These are phyloP conservation scores for Metroxylon sagu DNA, from an alignment of 176 grass and related monocot species.

Conservation along the genomic window DNA sequence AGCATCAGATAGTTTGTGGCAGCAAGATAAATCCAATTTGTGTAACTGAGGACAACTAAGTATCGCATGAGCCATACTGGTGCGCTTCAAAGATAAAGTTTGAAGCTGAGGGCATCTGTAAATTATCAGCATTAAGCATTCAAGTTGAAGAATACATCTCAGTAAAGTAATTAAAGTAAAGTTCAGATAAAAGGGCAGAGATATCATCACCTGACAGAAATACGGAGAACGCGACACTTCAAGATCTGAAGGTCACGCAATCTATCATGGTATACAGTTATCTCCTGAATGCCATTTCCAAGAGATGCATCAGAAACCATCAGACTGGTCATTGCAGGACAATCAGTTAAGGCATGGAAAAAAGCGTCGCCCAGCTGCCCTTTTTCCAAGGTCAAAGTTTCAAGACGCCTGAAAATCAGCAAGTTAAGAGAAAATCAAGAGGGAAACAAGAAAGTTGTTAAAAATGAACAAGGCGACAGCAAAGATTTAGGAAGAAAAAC, in stretches of 20 bases:
- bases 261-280: conserved; percentile 73
- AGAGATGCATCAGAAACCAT: conserved; percentile 69
- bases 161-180: neutral
- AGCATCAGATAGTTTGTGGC: conserved; percentile 89
- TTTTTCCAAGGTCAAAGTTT: conserved; percentile 59
- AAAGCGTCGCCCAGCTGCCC: conserved; percentile 68
- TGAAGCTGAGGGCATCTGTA: conserved; percentile 74
- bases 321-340: conserved; percentile 56
- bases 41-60: conserved; percentile 73
- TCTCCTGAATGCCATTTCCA: conserved; percentile 69
- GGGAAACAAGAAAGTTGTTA: conserved; percentile 9
- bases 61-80: conserved; percentile 81
- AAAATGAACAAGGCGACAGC: neutral
- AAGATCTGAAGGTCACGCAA: conserved; percentile 63
- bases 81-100: conserved; percentile 62
- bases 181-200: neutral
- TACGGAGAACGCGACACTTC: conserved; percentile 68
- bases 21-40: conserved; percentile 71
- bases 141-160: conserved; percentile 1
- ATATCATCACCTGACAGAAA: conserved; percentile 69
- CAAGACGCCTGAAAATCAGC: conserved; percentile 50
- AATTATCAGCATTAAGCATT: conserved; percentile 12
- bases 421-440: neutral
- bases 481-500: conserved; percentile 22
- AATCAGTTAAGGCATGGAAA: conserved; percentile 52